phyloP scores from a whole-genome alignment of 176 grass and related monocot genomes.

The Raddia guianensis region DNA sequence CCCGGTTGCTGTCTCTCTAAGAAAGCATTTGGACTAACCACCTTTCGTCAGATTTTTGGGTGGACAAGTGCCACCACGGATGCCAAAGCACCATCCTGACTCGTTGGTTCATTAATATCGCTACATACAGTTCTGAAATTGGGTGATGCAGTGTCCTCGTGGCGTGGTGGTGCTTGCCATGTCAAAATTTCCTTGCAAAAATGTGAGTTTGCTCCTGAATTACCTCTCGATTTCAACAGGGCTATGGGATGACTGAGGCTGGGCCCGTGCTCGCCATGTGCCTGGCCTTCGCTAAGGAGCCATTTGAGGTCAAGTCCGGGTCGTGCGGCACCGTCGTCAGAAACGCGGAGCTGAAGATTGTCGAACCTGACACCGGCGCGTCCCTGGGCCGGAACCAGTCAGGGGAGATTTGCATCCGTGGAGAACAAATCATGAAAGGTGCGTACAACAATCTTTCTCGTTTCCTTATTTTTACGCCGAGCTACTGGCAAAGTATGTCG shows the following conservation, averaged over 20 bases:
- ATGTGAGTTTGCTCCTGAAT: not conserved
- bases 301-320: conserved; percentile 76
- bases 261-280: conserved; percentile 94
- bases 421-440: conserved; percentile 99
- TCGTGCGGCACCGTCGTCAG: conserved; percentile 91
- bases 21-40: conserved; percentile 16
- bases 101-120: not conserved
- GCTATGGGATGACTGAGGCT: conserved; percentile 94
- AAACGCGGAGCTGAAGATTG: conserved; percentile 81
- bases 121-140: not conserved
- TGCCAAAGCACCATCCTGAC: not conserved
- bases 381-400: conserved; percentile 61
- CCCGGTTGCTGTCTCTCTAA: conserved; percentile 27
- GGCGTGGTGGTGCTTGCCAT: not conserved
- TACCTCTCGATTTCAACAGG: conserved; percentile 41
- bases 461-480: not conserved
- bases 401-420: conserved; percentile 92
- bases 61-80: not conserved
- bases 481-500: not conserved
- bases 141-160: not conserved
- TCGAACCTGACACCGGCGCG: conserved; percentile 69
- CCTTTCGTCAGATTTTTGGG: not conserved
- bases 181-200: not conserved
- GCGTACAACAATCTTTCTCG: not conserved
- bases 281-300: conserved; percentile 87